Conservation (phyloP, 1,284 basidiomycete species). For the Papiliotrema nemorosa region DNA sequence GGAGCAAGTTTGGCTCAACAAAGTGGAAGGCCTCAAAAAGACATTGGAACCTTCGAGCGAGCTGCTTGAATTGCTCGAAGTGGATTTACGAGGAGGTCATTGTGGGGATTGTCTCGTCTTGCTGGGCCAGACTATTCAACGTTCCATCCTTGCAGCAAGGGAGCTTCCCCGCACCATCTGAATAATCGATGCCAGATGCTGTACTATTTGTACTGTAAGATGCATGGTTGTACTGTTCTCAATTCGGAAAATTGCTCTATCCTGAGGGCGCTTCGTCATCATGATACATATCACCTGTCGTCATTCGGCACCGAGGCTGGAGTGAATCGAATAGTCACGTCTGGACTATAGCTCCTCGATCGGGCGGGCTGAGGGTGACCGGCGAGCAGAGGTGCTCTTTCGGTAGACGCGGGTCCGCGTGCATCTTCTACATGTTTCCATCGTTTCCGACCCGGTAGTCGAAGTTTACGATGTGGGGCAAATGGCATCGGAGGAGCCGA, state of each 20-base stretch:
- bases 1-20: conserved; percentile 18
- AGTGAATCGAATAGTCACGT: conserved; percentile 1
- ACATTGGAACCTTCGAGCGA: conserved; percentile 16
- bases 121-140: conserved; percentile 25
- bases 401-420: too few species aligned
- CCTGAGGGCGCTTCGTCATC: too few species aligned
- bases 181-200: not conserved
- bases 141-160: conserved; percentile 23
- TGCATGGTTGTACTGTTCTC: too few species aligned
- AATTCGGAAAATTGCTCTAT: too few species aligned
- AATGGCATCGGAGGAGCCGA: conserved; percentile 36
- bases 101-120: conserved; percentile 32
- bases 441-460: not conserved
- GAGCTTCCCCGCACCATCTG: conserved; percentile 24
- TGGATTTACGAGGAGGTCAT: conserved; percentile 27
- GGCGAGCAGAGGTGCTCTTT: not conserved
- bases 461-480: conserved; percentile 11
- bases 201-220: not conserved
- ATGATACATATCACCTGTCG: too few species aligned
- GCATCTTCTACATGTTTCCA: not conserved
- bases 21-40: conserved; percentile 3
- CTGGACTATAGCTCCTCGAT: conserved; percentile 11
- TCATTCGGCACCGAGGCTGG: too few species aligned
- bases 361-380: not conserved
- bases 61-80: conserved; percentile 25